A percentile compares a stretch with the other conserved stretches of the same genome.
phyloP scores from a whole-genome alignment of 2,329 filamentous ascomycete species.

The Rutstroemia sp. region DNA sequence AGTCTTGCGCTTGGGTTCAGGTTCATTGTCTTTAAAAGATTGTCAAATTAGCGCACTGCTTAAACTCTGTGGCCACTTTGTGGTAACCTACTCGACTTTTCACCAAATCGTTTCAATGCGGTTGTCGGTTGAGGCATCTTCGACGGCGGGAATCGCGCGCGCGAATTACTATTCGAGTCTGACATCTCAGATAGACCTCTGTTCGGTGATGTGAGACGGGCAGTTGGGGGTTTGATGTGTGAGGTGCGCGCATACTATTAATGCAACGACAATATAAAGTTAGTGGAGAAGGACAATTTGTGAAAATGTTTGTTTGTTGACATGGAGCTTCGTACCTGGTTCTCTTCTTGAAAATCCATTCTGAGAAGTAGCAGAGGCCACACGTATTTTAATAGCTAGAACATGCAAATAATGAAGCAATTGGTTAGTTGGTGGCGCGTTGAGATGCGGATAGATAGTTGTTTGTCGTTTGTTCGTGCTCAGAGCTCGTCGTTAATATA shows the following conservation, averaged over 20 bases:
- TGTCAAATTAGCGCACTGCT: neutral
- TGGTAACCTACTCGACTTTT: conserved; percentile 14
- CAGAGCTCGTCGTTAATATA: neutral
- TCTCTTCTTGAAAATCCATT: conserved; percentile 25
- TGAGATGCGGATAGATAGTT: neutral
- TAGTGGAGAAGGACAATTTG: neutral
- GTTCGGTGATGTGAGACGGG: conserved; percentile 24
- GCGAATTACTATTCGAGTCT: conserved; percentile 54
- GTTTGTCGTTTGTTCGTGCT: too few species aligned
- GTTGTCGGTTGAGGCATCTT: conserved; percentile 35
- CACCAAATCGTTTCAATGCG: conserved; percentile 41
- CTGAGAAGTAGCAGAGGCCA: conserved; percentile 21
- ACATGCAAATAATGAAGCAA: conserved; percentile 14
- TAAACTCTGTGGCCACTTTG: neutral
- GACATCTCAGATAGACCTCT: conserved; percentile 45
- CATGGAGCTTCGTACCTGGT: conserved; percentile 16
- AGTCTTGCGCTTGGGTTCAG: conserved; percentile 54
- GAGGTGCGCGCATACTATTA: conserved; percentile 23
- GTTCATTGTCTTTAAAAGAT: conserved; percentile 38
- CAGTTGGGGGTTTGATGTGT: conserved; percentile 21
- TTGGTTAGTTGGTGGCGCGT: neutral
- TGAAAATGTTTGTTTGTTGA: conserved; percentile 3
- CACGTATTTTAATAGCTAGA: conserved; percentile 16
- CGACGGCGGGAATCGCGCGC: conserved; percentile 36
- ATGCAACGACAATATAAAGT: neutral